Conservation (phyloP, 129 eudicot species). For the Flaveria bidentis region DNA sequence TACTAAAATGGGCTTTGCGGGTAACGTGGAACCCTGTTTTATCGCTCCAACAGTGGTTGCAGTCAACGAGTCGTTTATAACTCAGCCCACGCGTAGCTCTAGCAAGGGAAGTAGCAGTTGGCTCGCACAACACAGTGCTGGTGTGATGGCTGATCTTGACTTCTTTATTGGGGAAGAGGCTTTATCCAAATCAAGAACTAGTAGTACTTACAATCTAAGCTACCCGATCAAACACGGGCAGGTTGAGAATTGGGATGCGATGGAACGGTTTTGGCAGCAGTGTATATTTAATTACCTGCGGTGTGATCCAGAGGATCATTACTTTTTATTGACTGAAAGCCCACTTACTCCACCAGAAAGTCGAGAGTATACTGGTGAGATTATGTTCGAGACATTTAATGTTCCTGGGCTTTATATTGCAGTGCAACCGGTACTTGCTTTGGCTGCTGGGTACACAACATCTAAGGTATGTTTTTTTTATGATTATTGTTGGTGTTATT, state of each 20-base stretch:
- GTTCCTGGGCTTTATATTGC: slow-evolving; percentile 98
- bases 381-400: slow-evolving; percentile 94
- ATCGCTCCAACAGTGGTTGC: slow-evolving; percentile 88
- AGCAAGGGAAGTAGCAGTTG: slow-evolving; percentile 64
- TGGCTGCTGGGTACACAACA: slow-evolving; percentile 96
- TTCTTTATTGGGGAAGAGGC: slow-evolving; percentile 91
- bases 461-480: slow-evolving; percentile 63
- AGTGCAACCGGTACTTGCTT: slow-evolving; percentile 96
- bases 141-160: slow-evolving; percentile 99
- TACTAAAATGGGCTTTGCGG: slow-evolving; percentile 97
- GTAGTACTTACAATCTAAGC: slow-evolving; percentile 62
- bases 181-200: slow-evolving; percentile 64
- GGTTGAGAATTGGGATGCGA: slow-evolving; percentile 94
- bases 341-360: slow-evolving; percentile 93
- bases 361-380: slow-evolving; percentile 95
- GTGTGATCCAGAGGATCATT: slow-evolving; percentile 98
- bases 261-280: slow-evolving; percentile 99
- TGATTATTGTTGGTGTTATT: not conserved
- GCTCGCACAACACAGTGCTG: slow-evolving; percentile 85
- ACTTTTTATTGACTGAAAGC: slow-evolving; percentile 86
- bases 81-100: slow-evolving; percentile 61
- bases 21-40: slow-evolving; percentile 92
- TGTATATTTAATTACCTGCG: slow-evolving; percentile 86
- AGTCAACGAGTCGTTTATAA: slow-evolving; percentile 73
- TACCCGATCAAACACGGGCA: slow-evolving; percentile 86